Evolutionary conservation across 2,329 filamentous ascomycete genomes (phyloP).

Genomic region (Fusarium humuli): DNA sequence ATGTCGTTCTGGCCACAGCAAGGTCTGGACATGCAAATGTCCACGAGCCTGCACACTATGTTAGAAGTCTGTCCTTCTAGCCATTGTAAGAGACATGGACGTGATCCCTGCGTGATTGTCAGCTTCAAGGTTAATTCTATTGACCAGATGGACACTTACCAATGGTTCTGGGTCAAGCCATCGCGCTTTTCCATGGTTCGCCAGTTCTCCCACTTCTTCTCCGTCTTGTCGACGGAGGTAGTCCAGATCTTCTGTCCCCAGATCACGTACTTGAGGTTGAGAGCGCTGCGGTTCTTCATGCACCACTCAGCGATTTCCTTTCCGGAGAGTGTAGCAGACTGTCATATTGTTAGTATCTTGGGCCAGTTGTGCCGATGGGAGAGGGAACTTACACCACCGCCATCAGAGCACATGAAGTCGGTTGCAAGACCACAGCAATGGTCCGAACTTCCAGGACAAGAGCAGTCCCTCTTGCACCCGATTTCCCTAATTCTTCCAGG

Average conservation of each 20-base stretch:
- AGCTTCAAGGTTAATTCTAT: neutral
- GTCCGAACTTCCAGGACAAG: slow-evolving; percentile 50
- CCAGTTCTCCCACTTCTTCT: slow-evolving; percentile 57
- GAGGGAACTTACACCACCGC: slow-evolving; percentile 50
- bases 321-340: slow-evolving; percentile 54
- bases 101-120: slow-evolving; percentile 39
- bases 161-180: slow-evolving; percentile 58
- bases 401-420: slow-evolving; percentile 55
- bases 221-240: slow-evolving; percentile 49
- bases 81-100: slow-evolving; percentile 47
- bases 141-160: slow-evolving; percentile 44
- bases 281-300: slow-evolving; percentile 56
- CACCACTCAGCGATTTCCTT: slow-evolving; percentile 61
- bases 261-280: slow-evolving; percentile 62
- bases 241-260: slow-evolving; percentile 64
- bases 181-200: slow-evolving; percentile 57
- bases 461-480: slow-evolving; percentile 50
- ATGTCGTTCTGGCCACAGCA: neutral
- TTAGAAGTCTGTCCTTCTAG: neutral
- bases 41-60: neutral
- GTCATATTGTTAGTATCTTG: neutral
- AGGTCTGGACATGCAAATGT: neutral
- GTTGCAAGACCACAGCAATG: slow-evolving; percentile 55
- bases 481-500: slow-evolving; percentile 53
- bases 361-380: neutral